Evolutionary conservation across 2,329 filamentous ascomycete species (phyloP).

Genomic region (Celoporthe dispersa): DNA sequence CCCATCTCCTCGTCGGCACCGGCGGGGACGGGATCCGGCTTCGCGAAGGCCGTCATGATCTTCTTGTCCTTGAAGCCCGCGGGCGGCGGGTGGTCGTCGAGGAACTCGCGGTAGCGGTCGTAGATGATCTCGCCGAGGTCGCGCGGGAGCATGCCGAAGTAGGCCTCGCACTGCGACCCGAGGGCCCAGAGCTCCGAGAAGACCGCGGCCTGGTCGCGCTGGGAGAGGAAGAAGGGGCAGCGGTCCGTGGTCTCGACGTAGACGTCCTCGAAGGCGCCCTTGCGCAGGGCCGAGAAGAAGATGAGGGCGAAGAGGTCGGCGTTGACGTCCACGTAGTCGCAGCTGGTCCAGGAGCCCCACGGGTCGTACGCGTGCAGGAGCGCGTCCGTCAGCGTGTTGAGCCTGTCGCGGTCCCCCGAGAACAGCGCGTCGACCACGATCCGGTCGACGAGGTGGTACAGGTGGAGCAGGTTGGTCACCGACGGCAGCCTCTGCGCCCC

Average conservation of each 20-base stretch:
- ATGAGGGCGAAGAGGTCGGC: constrained; percentile 60
- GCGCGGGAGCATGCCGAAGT: constrained; percentile 60
- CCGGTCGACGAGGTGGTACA: constrained; percentile 35
- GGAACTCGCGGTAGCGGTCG: constrained; percentile 37
- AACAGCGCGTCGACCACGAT: constrained; percentile 39
- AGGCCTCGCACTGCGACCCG: constrained; percentile 65
- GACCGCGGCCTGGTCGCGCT: constrained; percentile 65
- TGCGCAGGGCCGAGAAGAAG: constrained; percentile 61
- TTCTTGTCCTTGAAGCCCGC: constrained; percentile 34
- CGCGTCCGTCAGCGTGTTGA: constrained; percentile 43
- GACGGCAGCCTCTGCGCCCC: constrained; percentile 35
- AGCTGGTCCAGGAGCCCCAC: constrained; percentile 30
- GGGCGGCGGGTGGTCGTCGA: constrained; percentile 36
- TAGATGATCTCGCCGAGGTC: constrained; percentile 51
- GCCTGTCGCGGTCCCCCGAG: constrained; percentile 36
- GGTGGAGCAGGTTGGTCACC: constrained; percentile 34
- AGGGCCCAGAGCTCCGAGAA: constrained; percentile 68
- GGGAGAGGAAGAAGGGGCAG: constrained; percentile 64
- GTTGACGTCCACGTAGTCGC: constrained; percentile 46
- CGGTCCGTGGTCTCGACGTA: constrained; percentile 66
- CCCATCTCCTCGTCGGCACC: constrained; percentile 26
- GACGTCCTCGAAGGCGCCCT: constrained; percentile 63
- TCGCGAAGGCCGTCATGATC: constrained; percentile 43
- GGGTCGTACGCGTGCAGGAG: constrained; percentile 42
- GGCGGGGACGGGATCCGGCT: constrained; percentile 32